Conservation (phyloP, 2,329 filamentous ascomycete genomes). For the Aspergillus pseudonomiae region DNA sequence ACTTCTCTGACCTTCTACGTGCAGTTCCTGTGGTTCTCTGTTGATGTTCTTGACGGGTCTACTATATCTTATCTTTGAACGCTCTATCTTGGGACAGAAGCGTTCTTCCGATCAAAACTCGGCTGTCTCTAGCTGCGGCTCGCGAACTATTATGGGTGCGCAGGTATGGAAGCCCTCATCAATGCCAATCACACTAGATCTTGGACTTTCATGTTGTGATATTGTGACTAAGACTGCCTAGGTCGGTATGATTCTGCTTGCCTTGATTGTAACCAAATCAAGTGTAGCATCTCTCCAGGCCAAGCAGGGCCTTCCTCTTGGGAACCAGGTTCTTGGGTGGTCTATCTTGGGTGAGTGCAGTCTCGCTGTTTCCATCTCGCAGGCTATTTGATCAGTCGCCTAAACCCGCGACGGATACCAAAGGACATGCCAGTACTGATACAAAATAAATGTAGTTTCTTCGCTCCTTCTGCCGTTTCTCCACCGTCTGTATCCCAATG, state of each 20-base stretch:
- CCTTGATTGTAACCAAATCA: slow-evolving; percentile 84
- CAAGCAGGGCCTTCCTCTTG: slow-evolving; percentile 79
- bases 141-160: slow-evolving; percentile 49
- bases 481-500: slow-evolving; percentile 79
- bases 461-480: slow-evolving; percentile 79
- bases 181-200: neutral
- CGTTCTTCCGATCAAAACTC: slow-evolving; percentile 29
- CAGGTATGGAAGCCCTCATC: slow-evolving; percentile 38
- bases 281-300: slow-evolving; percentile 84
- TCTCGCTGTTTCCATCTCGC: neutral
- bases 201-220: neutral
- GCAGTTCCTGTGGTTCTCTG: slow-evolving; percentile 71
- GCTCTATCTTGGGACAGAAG: slow-evolving; percentile 55
- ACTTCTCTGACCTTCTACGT: slow-evolving; percentile 13
- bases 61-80: slow-evolving; percentile 79
- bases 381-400: neutral
- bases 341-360: slow-evolving; percentile 65
- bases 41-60: slow-evolving; percentile 78
- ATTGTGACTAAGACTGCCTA: slow-evolving; percentile 33
- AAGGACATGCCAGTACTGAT: neutral
- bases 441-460: slow-evolving; percentile 51
- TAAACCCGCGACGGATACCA: no score
- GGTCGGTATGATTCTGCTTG: slow-evolving; percentile 76
- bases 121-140: slow-evolving; percentile 31
- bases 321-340: slow-evolving; percentile 89